Base-by-base conservation (phyloP, 2,329 filamentous ascomycete genomes). In the Anisogramma anomala region DNA sequence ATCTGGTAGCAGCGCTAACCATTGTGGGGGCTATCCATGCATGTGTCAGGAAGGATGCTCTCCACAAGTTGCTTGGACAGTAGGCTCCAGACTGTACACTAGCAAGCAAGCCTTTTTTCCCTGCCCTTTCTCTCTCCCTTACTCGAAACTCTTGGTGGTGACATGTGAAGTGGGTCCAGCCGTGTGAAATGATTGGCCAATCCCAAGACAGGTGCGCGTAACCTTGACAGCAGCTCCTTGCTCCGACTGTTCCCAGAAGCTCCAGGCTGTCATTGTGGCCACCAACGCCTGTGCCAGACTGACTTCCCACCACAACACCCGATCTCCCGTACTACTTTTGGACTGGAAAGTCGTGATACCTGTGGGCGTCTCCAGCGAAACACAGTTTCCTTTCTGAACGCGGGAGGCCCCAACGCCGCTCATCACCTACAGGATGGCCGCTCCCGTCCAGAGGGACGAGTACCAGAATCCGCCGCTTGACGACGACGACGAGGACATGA, bases 401-500 rank as follows among this genome's bases (percentile, higher is more conserved):
- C 7, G 8, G 8, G 30, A 10, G 15, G 30, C 14, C 30, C 7
- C 8, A 39, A 35, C 25, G 35, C 39, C 15, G 23, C 22, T 26
- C 25, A 17, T 25, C 15, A 28, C 43, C 33, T n/a, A 28, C 47
- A 56, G 48, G 44, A 74, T 72, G 69, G 63, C 69, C 39, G 59
- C 68, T 23, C 59, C 66, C 41, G 66, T 58, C 54, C 59, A 61
- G 49, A 63, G 61, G 54, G 70, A 74, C 58, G 73, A 79, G 55
- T 77, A 78, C 55, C 68, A 74, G 55, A 72, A 72, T 49, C 72
- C 77, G 43, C 67, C 74, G 46, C 63, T 80, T 48, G 55, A 65
- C 33, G 67, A 74, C 35, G 75, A 82, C 52, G 81, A 23, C 22
- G 22, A n/a, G n/a, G n/a, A 86, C 53, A 62, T 87, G 53, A 84